Evolutionary conservation across 1,284 basidiomycete genomes (phyloP).

Genomic region (Melampsora larici-populina): DNA sequence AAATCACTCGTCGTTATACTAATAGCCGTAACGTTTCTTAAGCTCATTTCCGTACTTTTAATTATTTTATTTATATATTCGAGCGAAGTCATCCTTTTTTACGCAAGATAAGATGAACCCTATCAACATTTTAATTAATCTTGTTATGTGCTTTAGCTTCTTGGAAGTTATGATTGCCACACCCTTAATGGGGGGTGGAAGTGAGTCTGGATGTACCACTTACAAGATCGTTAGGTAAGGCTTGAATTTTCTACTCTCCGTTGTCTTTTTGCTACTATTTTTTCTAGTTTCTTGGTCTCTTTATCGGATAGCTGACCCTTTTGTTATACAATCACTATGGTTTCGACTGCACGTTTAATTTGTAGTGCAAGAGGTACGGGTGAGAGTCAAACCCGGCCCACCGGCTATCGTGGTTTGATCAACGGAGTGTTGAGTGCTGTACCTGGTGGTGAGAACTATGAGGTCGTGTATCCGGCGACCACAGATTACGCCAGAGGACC

Average conservation of each 20-base stretch:
- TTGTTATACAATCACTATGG: not conserved
- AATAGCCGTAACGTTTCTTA: no score
- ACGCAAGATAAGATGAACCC: no score
- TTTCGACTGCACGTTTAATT: not conserved
- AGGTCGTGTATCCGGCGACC: constrained; percentile 2
- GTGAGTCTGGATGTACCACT: not conserved
- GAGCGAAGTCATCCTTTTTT: no score
- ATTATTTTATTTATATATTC: no score
- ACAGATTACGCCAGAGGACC: constrained; percentile 17
- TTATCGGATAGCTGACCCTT: no score
- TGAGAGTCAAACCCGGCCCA: constrained; percentile 13
- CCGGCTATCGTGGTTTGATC: constrained; percentile 8
- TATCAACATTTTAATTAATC: no score
- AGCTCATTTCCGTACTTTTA: no score
- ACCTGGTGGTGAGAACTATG: constrained; percentile 8
- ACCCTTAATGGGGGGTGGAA: not conserved
- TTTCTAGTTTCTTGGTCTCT: no score
- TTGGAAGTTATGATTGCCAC: no score
- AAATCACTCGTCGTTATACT: no score
- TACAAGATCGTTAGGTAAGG: constrained; percentile 4
- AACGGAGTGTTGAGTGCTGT: not conserved
- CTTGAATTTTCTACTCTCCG: not conserved
- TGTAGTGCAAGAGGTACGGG: constrained; percentile 21
- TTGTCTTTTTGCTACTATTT: no score
- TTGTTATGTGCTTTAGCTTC: no score